Evolutionary conservation across 768 basidiomycete species (phyloP), one percentile per base, ranked within the genome.

Genomic region (Suillus clintonianus): DNA sequence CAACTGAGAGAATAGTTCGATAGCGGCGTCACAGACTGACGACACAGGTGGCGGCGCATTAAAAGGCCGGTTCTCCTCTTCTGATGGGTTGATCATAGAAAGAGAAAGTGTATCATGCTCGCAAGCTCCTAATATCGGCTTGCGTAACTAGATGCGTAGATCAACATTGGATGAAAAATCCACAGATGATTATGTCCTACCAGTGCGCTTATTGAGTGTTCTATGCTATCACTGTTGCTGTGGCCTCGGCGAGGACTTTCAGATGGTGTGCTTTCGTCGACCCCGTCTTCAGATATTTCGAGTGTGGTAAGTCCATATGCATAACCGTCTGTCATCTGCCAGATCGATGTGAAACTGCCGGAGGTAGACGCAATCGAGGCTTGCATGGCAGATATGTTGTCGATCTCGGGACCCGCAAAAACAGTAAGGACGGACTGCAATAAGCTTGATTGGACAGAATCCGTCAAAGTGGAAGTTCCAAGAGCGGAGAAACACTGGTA

Each of bases 401-500:
- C 95, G 0, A 86, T 88, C 61, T 99, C 96, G 0, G 91, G 87
- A 69, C 94, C 92, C 3, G 94, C 91, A 70, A 99, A 95, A 8
- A 94, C 80, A 3, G 87, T 78, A 17, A 95, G 86, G 0, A 87
- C 89, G 3, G 93, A 91, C 66, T 94, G 92, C 13, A 99, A 79
- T 14, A 99, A 78, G 2, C 85, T 85, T 7, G 84, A 78, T 76
- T 97, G 97, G n/a, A 89, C 89, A 1, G 90, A 84, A 60, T 97
- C 94, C 0, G 92, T 87, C 39, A 96, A 87, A 22, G 87, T 87
- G 3, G 89, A 85, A 59, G 89, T 85, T 3, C 94, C 96, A 27
- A 98, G 82, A 2, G 87, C 84, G 11, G 88, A 82, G 73, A 97
- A 98, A 71, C 95, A 97, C 70, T 96, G 94, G 71, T 94, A 91